Percentiles rank a stretch among this genome's conserved stretches.
Evolutionary conservation across 192 early-diverging fungal species (phyloP).

Genomic region (Coemansia sp.): DNA sequence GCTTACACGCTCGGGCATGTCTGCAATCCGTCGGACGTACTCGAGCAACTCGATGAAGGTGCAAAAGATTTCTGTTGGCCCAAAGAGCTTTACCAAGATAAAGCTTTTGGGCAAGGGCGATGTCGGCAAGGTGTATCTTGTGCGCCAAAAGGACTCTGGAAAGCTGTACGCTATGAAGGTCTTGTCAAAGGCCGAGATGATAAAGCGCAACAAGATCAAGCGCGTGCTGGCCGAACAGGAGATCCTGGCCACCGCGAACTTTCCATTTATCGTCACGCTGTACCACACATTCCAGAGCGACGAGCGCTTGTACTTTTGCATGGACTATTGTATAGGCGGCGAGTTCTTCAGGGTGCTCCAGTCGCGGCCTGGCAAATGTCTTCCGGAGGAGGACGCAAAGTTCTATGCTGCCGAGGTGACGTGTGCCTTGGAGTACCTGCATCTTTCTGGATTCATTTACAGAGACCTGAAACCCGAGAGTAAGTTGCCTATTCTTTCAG

Average conservation of each 20-base stretch:
- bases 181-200: conserved; percentile 94
- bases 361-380: conserved; percentile 82
- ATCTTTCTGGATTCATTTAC: conserved; percentile 96
- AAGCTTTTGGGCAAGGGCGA: conserved; percentile 95
- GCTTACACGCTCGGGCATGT: conserved; percentile 48
- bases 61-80: conserved; percentile 79
- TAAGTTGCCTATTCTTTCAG: conserved; percentile 36
- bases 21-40: conserved; percentile 72
- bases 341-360: conserved; percentile 92
- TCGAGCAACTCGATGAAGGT: conserved; percentile 83
- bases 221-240: conserved; percentile 97
- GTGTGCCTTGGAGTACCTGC: conserved; percentile 93
- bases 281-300: conserved; percentile 90
- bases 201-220: conserved; percentile 98
- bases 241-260: conserved; percentile 84
- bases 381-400: conserved; percentile 87
- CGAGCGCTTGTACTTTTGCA: conserved; percentile 84
- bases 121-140: conserved; percentile 96
- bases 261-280: conserved; percentile 89
- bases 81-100: conserved; percentile 86
- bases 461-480: conserved; percentile 97
- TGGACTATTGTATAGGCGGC: conserved; percentile 88
- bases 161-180: conserved; percentile 98
- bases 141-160: conserved; percentile 77
- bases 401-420: conserved; percentile 99